Percentiles rank a stretch among this genome's conserved stretches.
phyloP scores from a whole-genome alignment of 1,139 yeast genomes.

The Sugiyamaella pinicola region DNA sequence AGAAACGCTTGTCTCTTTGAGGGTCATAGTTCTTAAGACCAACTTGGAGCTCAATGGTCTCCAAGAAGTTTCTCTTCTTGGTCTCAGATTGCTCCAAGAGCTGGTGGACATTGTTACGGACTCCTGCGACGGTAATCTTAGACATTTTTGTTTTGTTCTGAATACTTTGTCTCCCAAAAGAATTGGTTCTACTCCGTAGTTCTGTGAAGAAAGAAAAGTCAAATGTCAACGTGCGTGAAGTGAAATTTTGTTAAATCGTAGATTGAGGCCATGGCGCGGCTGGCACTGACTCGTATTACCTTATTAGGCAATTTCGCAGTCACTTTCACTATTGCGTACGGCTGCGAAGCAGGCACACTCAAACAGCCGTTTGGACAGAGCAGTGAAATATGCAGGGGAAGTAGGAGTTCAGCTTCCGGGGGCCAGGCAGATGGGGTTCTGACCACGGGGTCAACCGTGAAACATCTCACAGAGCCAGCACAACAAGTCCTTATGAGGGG shows the following conservation, averaged over 20 bases:
- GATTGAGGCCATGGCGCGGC: not conserved
- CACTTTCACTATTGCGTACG: slow-evolving; percentile 2
- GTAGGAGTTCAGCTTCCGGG: too few species aligned
- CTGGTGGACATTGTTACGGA: slow-evolving; percentile 95
- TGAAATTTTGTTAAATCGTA: slow-evolving; percentile 9
- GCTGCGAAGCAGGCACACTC: too few species aligned
- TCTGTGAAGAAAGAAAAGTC: slow-evolving; percentile 15
- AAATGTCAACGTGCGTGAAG: not conserved
- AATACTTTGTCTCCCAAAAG: slow-evolving; percentile 21
- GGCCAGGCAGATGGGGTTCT: too few species aligned
- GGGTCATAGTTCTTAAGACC: slow-evolving; percentile 99
- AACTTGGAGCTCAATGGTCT: slow-evolving; percentile 99
- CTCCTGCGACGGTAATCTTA: slow-evolving; percentile 88
- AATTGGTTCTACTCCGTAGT: slow-evolving; percentile 21
- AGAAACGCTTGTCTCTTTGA: slow-evolving; percentile 99
- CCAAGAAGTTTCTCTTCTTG: slow-evolving; percentile 99
- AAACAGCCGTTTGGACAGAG: too few species aligned
- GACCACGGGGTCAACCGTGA: too few species aligned
- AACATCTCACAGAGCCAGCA: too few species aligned
- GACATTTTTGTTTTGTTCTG: slow-evolving; percentile 60
- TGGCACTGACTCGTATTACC: not conserved
- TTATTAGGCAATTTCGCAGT: slow-evolving; percentile 10
- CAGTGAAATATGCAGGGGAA: not conserved
- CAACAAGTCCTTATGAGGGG: too few species aligned
- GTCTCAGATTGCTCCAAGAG: slow-evolving; percentile 92